Base-by-base conservation (phyloP, 352 stramenopile genomes). In the Pythium coloratum region DNA sequence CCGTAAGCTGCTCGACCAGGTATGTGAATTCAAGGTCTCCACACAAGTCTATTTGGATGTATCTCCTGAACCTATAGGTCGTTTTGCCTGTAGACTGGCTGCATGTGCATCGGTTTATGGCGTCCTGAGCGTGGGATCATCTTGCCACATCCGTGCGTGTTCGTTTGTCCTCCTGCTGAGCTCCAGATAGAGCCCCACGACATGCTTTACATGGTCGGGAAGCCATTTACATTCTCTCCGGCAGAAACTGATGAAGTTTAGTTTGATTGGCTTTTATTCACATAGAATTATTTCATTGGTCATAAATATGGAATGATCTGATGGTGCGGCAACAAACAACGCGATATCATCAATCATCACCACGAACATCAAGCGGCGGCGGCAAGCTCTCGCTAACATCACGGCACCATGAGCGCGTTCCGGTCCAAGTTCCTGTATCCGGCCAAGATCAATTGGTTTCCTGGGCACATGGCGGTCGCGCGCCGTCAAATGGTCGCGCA, bases 401-500 rank as follows among this genome's bases (percentile, higher is more conserved):
- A 32, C 26, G 28, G 9, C 58, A 64, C 36, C 14, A 90, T 92
- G 81, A 89, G 74, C 57, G 74, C 63, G 59, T 91, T 93, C 73
- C 82, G 86, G 50, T 82, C 75, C 73, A 88, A 83, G 74, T 94
- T 94, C 69, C 66, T 84, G 76, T 90, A 86, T 54, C 84, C 84
- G 24, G 71, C 74, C 65, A 92, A 94, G 75, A 88, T 95, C 58
- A 95, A 95, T 64, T 96, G 88, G 88, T 96, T 96, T 64, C 88
- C 88, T 32, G 88, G 88, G 33, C 88, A 96, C 73, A 94, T 96
- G 87, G 86, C 86, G 8, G 64, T 86, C 5, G 88, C 86, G n/a
- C 72, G 83, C 40, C 81, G 83, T 55, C 83, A 91, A 70, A 94
- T 96, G 82, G 71, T 90, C 59, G 82, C 85, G 26, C 84, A 94